phyloP scores from a whole-genome alignment of 2,329 filamentous ascomycete species.

The Zymoseptoria brevis region DNA sequence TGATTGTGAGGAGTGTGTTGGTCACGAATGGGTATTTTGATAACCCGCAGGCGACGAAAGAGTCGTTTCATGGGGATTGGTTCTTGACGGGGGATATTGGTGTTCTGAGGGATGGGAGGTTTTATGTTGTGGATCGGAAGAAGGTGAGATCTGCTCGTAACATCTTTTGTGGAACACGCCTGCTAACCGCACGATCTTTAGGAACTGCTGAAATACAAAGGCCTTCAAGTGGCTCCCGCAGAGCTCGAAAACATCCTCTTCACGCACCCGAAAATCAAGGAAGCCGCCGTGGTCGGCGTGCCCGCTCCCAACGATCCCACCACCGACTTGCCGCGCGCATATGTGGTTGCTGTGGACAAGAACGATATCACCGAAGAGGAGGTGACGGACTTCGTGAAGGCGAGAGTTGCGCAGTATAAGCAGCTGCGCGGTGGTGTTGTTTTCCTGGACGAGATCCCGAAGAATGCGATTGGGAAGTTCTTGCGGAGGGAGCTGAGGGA shows the following conservation, averaged over 20 bases:
- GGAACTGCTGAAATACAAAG: conserved; percentile 50
- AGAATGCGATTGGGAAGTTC: conserved; percentile 41
- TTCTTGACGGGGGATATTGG: conserved; percentile 87
- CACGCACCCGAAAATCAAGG: conserved; percentile 34
- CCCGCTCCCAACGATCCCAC: conserved; percentile 39
- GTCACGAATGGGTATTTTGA: conserved; percentile 64
- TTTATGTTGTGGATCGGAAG: conserved; percentile 76
- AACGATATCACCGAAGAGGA: conserved; percentile 26
- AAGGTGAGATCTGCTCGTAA: conserved; percentile 17
- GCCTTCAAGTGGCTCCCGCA: conserved; percentile 40
- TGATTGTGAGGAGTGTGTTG: conserved; percentile 20
- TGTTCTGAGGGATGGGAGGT: conserved; percentile 69
- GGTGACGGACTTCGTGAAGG: conserved; percentile 34
- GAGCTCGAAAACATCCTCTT: conserved; percentile 40
- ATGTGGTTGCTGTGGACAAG: conserved; percentile 32
- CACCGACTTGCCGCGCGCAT: conserved; percentile 39
- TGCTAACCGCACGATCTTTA: conserved; percentile 35
- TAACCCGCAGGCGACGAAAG: conserved; percentile 59
- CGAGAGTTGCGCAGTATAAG: conserved; percentile 39
- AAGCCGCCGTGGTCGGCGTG: conserved; percentile 39
- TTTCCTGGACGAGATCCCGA: conserved; percentile 40
- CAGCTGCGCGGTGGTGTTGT: conserved; percentile 38
- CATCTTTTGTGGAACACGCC: neutral
- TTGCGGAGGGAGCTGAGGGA: conserved; percentile 37
- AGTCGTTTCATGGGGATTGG: conserved; percentile 69